Base-by-base conservation (phyloP, 345 rosid species). In the Noccaea bulbosa region DNA sequence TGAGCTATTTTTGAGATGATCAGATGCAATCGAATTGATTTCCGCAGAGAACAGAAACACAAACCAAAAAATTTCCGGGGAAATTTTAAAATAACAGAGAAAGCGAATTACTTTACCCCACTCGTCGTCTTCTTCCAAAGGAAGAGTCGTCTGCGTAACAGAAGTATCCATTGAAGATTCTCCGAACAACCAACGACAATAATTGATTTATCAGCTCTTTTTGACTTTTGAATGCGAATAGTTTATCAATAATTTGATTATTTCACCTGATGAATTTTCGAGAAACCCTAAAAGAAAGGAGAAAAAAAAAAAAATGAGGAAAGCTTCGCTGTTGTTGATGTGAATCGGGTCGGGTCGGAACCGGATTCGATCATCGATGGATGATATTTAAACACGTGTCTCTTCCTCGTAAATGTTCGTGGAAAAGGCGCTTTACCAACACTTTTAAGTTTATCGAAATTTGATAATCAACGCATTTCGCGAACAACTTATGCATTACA, bases 121-220 rank as follows among this genome's bases (percentile, higher is more conserved):
- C 75, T 81, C 93, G 65, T 92, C 95, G 65, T 89, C 92, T 78
- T 85, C 85, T 52, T 79, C 85, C 58, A 70, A 30, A 5, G 86
- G 78, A 76, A 79, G 67, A 77, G 63, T 65, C 69, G 81, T 70
- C 78, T 63, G 83, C 41, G 65, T 69, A 35, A 85, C 82, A 77
- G 85, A 80, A 70, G 83, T 76, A 74, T 92, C 96, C 98, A 90
- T 90, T 65, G 64, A 81, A 62, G 91, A 86, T 84, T 71, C 82
- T 76, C 47, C 38, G n/a, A 58, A 53, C 17, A 53, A 35, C 11
- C 52, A 50, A 38, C 5, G 44, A 61, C 5, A 52, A 61, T 49
- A 15, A 65, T 34, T 53, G 67, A 11, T 40, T 66, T 57, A 48
- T 46, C 34, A 11, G 59, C 20, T n/a, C 20, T n/a, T 4, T 39